phyloP scores from a whole-genome alignment of 148 eudicot genomes.

The Nepenthes gracilis region DNA sequence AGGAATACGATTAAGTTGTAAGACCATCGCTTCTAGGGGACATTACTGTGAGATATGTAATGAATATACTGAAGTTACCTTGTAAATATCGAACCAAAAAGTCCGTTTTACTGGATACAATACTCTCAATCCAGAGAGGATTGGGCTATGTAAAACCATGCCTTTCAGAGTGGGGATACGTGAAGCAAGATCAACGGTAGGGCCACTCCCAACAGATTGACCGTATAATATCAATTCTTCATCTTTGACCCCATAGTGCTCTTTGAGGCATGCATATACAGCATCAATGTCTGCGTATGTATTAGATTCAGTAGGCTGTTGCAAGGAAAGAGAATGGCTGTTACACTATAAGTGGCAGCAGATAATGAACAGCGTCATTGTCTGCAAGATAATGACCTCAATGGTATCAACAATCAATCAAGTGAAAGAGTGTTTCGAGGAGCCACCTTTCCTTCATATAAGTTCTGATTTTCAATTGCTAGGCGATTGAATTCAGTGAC shows the following conservation, averaged over 20 bases:
- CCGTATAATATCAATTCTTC: slow-evolving; percentile 79
- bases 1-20: not conserved
- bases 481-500: no score
- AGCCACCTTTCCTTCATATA: no score
- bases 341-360: slow-evolving; percentile 18
- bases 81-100: slow-evolving; percentile 90
- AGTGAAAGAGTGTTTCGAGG: no score
- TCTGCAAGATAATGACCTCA: not conserved
- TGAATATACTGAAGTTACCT: slow-evolving; percentile 31
- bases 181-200: slow-evolving; percentile 86
- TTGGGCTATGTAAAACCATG: slow-evolving; percentile 89
- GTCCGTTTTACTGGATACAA: slow-evolving; percentile 77
- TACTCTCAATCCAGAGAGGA: slow-evolving; percentile 81
- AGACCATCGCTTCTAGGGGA: not conserved
- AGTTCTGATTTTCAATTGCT: no score
- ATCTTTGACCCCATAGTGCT: slow-evolving; percentile 72
- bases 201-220: slow-evolving; percentile 95
- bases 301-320: slow-evolving; percentile 91
- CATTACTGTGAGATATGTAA: not conserved
- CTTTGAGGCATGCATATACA: slow-evolving; percentile 84
- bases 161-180: slow-evolving; percentile 77
- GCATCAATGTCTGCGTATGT: slow-evolving; percentile 97
- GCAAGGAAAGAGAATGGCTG: slow-evolving; percentile 23
- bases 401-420: not conserved
- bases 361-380: not conserved